phyloP scores from a whole-genome alignment of 768 basidiomycete species.

The Pleurotus tuoliensis region DNA sequence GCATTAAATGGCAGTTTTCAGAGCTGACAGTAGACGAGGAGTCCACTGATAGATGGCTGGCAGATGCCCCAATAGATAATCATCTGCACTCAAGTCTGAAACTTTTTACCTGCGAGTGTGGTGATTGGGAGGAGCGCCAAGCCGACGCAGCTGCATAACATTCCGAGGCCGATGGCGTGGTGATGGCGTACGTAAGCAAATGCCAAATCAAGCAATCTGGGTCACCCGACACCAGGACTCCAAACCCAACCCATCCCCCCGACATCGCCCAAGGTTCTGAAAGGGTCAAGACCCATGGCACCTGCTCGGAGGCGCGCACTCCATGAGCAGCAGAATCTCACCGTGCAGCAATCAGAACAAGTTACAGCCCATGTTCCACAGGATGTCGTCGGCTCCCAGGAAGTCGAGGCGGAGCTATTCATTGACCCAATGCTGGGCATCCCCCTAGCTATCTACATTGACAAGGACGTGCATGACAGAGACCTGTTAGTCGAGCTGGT shows the following conservation, averaged over 20 bases:
- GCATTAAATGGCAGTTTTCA: no score
- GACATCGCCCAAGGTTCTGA: constrained; percentile 28
- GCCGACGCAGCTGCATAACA: not conserved
- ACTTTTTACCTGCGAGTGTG: not conserved
- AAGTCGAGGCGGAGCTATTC: constrained; percentile 53
- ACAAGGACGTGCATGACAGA: constrained; percentile 75
- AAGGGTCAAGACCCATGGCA: constrained; percentile 73
- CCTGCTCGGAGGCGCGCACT: constrained; percentile 60
- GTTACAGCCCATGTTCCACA: constrained; percentile 22
- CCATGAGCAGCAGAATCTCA: constrained; percentile 29
- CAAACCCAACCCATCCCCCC: constrained; percentile 35
- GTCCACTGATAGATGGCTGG: no score
- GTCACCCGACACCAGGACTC: constrained; percentile 31
- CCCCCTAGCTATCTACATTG: constrained; percentile 71
- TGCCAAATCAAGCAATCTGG: constrained; percentile 6
- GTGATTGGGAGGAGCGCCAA: not conserved
- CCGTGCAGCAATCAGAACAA: constrained; percentile 31
- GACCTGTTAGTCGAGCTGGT: constrained; percentile 61
- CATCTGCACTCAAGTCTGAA: not conserved
- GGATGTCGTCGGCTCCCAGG: constrained; percentile 27
- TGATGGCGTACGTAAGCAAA: not conserved
- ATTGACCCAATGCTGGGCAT: constrained; percentile 81
- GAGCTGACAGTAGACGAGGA: no score
- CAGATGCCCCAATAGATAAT: no score
- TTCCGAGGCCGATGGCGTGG: not conserved